phyloP scores from a whole-genome alignment of 176 grass and related monocot species.

The Eragrostis curvula region DNA sequence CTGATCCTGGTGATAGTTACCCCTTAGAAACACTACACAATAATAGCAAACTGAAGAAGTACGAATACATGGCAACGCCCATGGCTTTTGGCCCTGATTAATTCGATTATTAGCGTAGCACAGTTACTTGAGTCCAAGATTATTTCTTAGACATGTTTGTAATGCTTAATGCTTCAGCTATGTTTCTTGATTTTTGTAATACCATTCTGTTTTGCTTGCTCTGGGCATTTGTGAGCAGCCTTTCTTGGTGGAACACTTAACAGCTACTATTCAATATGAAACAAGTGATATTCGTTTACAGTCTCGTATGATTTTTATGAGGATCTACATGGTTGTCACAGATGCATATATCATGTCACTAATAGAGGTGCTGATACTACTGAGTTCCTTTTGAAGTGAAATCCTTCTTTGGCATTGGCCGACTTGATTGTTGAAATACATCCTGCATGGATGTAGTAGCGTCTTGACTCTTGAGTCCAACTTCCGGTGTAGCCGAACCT shows the following conservation, averaged over 20 bases:
- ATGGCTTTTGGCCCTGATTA: slow-evolving; percentile 43
- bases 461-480: too few relatives aligned
- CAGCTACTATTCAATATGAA: slow-evolving; percentile 42
- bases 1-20: slow-evolving; percentile 54
- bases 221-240: slow-evolving; percentile 42
- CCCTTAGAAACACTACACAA: slow-evolving; percentile 50
- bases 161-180: slow-evolving; percentile 35
- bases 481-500: too few relatives aligned
- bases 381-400: too few relatives aligned
- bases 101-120: slow-evolving; percentile 46
- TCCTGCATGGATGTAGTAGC: too few relatives aligned
- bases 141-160: slow-evolving; percentile 51
- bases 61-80: slow-evolving; percentile 39
- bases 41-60: slow-evolving; percentile 35
- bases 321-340: not conserved
- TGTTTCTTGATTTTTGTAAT: slow-evolving; percentile 46
- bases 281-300: slow-evolving; percentile 25
- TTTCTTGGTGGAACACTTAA: slow-evolving; percentile 40
- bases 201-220: slow-evolving; percentile 48
- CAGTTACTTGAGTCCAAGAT: slow-evolving; percentile 33
- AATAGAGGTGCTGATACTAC: too few relatives aligned
- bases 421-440: too few relatives aligned
- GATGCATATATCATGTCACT: not conserved
- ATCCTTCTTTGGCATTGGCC: too few relatives aligned
- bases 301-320: not conserved